Conservation (phyloP, 176 grass and related monocot genomes). For the Luzula sylvatica region DNA sequence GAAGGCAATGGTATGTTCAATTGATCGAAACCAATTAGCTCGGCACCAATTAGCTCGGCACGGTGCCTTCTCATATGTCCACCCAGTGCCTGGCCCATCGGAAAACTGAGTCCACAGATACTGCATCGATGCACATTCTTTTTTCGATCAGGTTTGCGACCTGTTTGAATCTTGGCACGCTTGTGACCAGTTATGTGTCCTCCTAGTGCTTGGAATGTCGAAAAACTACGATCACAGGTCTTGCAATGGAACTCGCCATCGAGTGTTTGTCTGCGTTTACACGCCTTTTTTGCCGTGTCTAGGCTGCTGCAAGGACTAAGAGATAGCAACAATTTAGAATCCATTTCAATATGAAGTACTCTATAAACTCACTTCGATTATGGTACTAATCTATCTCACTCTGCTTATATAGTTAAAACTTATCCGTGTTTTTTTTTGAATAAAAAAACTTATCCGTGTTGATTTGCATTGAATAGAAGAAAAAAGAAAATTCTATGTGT, state of each 20-base stretch:
- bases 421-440: background rate
- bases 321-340: background rate
- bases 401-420: too few species aligned
- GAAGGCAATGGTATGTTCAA: slow-evolving; percentile 6
- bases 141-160: slow-evolving; percentile 17
- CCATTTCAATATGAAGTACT: too few species aligned
- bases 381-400: background rate
- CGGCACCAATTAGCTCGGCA: background rate
- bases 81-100: slow-evolving; percentile 46
- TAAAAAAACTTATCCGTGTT: background rate
- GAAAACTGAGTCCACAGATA: slow-evolving; percentile 28
- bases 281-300: background rate
- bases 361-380: background rate
- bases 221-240: slow-evolving; percentile 45
- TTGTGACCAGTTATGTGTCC: slow-evolving; percentile 70
- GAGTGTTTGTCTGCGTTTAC: background rate
- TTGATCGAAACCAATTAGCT: background rate
- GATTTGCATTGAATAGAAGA: background rate
- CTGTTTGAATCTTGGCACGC: slow-evolving; percentile 30
- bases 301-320: background rate
- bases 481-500: background rate
- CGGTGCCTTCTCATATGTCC: slow-evolving; percentile 48
- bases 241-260: slow-evolving; percentile 36
- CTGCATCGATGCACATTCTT: slow-evolving; percentile 25
- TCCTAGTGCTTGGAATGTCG: slow-evolving; percentile 52